Evolutionary conservation across 2,329 filamentous ascomycete genomes (phyloP).

Genomic region (Cladosporium oxysporum): DNA sequence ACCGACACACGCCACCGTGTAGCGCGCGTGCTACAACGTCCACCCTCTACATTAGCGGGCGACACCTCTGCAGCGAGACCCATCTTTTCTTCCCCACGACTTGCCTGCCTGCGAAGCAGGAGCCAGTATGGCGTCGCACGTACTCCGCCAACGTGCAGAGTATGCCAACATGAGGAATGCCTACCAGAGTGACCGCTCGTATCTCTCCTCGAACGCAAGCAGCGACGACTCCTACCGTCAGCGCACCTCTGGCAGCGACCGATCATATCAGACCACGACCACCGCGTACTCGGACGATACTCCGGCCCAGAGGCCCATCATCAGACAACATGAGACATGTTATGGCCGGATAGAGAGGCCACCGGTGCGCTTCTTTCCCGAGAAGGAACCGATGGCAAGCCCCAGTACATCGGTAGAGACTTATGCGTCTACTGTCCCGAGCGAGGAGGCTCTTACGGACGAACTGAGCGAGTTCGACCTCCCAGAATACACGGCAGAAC

Average conservation of each 20-base stretch:
- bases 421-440: slow-evolving; percentile 72
- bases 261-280: slow-evolving; percentile 33
- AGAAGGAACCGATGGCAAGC: slow-evolving; percentile 36
- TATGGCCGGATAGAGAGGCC: slow-evolving; percentile 25
- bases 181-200: slow-evolving; percentile 29
- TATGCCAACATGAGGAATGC: slow-evolving; percentile 34
- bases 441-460: slow-evolving; percentile 57
- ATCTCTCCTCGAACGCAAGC: slow-evolving; percentile 29
- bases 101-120: not conserved
- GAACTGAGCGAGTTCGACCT: slow-evolving; percentile 56
- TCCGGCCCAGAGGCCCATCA: slow-evolving; percentile 26
- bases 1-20: slow-evolving; percentile 18
- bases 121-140: slow-evolving; percentile 16
- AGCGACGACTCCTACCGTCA: slow-evolving; percentile 23
- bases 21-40: slow-evolving; percentile 17
- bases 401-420: slow-evolving; percentile 70
- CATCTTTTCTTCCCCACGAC: slow-evolving; percentile 17
- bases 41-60: slow-evolving; percentile 17
- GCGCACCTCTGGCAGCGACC: slow-evolving; percentile 23
- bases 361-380: slow-evolving; percentile 27
- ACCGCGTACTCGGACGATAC: slow-evolving; percentile 29
- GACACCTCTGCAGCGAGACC: slow-evolving; percentile 18
- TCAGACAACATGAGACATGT: slow-evolving; percentile 33
- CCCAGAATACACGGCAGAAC: slow-evolving; percentile 62
- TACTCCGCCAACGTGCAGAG: slow-evolving; percentile 34